phyloP scores from a whole-genome alignment of 2,329 filamentous ascomycete species.

The Ceratocystis papillata region DNA sequence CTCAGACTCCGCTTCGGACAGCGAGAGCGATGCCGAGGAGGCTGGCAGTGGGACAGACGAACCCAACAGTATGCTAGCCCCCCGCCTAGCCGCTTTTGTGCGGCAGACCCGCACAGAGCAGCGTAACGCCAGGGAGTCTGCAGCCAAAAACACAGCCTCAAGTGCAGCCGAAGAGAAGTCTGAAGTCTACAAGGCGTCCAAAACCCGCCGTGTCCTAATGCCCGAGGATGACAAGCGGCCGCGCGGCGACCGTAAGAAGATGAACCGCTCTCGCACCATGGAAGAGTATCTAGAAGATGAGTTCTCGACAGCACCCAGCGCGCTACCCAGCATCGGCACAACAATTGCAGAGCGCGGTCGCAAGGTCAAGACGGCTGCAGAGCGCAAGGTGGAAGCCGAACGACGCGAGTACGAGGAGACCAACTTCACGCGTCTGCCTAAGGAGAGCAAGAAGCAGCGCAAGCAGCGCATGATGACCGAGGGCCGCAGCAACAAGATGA shows the following conservation, averaged over 20 bases:
- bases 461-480: slow-evolving; percentile 47
- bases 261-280: slow-evolving; percentile 68
- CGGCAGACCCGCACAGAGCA: slow-evolving; percentile 21
- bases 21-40: slow-evolving; percentile 29
- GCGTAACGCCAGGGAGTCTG: slow-evolving; percentile 23
- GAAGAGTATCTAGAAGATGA: slow-evolving; percentile 87
- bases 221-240: slow-evolving; percentile 50
- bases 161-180: slow-evolving; percentile 31
- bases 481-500: slow-evolving; percentile 43
- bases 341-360: slow-evolving; percentile 73
- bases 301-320: slow-evolving; percentile 67
- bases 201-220: slow-evolving; percentile 78
- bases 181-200: slow-evolving; percentile 79
- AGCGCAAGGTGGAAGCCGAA: slow-evolving; percentile 69
- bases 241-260: slow-evolving; percentile 48
- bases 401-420: slow-evolving; percentile 78
- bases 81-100: slow-evolving; percentile 21
- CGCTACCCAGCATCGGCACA: slow-evolving; percentile 82
- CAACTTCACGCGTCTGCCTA: slow-evolving; percentile 81
- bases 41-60: slow-evolving; percentile 23
- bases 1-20: slow-evolving; percentile 31
- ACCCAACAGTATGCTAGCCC: slow-evolving; percentile 23
- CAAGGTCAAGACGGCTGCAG: slow-evolving; percentile 62
- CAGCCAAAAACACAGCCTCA: slow-evolving; percentile 25
- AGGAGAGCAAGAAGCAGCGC: slow-evolving; percentile 75